Base-by-base conservation (phyloP, 257 asterid species). In the Solanum sejunctum region DNA sequence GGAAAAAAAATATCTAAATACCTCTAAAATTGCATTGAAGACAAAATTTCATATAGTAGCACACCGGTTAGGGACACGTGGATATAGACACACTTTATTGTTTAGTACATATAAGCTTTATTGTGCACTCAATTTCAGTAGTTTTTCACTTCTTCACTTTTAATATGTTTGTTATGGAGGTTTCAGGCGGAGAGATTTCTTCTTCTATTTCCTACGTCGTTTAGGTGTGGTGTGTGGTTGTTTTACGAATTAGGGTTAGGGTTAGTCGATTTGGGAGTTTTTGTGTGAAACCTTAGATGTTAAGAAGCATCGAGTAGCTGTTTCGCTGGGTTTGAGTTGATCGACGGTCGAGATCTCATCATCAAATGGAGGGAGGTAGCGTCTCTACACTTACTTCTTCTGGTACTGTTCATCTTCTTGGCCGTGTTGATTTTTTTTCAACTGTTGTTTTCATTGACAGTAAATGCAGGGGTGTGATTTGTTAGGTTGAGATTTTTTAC, bases 241-340 rank as follows among this genome's bases (percentile, higher is more conserved):
- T 8, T 16, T 54, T 54, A 10, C n/a, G n/a, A 56, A 17, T 72
- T 85, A 87, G 89, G 91, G 87, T 87, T 89, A 85, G 58, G 71
- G 66, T 32, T 69, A 8, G 26, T 8, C 21, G 78, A 39, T 69
- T 39, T 69, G 52, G 66, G 78, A 17, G 52, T 32, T 39, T 36
- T 36, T 32, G 47, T 17, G 6, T 66, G 72, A 63, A 83, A 83
- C 88, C 88, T 85, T 85, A 89, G 82, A 49, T 80, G 80, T 60
- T 86, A 45, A 92, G 95, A 92, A 90, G 92, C 92, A 89, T 83
- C 84, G 81, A 51, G 87, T 87, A 84, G 88, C 86, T 84, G 82
- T 84, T 84, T 92, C 84, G 85, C 85, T 87, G 83, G 90, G 93
- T 87, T 86, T 88, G 88, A 91, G 90, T 90, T 93, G 90, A 92